phyloP scores from a whole-genome alignment of 305 asterid genomes.

The Plantago rigida region DNA sequence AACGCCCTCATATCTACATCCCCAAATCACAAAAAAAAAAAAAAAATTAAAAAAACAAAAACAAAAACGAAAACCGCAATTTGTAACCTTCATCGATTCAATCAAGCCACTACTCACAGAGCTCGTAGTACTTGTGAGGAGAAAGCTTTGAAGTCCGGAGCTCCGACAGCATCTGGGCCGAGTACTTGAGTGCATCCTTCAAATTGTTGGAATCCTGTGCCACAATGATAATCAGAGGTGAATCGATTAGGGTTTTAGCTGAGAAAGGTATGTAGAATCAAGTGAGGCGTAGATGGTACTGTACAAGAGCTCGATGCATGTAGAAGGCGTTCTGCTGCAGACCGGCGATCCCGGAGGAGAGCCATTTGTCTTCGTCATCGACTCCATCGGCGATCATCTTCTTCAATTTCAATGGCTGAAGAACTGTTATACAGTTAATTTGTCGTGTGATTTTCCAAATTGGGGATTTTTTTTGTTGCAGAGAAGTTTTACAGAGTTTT shows the following conservation, averaged over 20 bases:
- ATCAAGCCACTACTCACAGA: slow-evolving; percentile 54
- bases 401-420: neutral
- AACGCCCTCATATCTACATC: slow-evolving; percentile 89
- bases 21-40: slow-evolving; percentile 17
- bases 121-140: slow-evolving; percentile 93
- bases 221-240: slow-evolving; percentile 23
- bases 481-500: no score
- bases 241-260: slow-evolving; percentile 45
- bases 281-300: neutral
- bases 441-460: neutral
- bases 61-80: slow-evolving; percentile 12
- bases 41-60: slow-evolving; percentile 10
- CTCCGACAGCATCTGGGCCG: slow-evolving; percentile 98
- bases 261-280: slow-evolving; percentile 7
- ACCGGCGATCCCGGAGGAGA: slow-evolving; percentile 90
- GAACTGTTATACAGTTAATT: neutral
- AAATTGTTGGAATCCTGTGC: slow-evolving; percentile 79
- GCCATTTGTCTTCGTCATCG: slow-evolving; percentile 95
- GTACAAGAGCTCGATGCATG: slow-evolving; percentile 98
- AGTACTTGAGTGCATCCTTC: slow-evolving; percentile 88
- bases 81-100: slow-evolving; percentile 2
- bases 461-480: neutral
- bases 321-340: slow-evolving; percentile 93
- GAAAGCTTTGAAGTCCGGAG: slow-evolving; percentile 95
- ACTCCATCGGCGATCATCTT: slow-evolving; percentile 62